Evolutionary conservation across 2,329 filamentous ascomycete genomes (phyloP).

Genomic region (Monilinia polystroma): DNA sequence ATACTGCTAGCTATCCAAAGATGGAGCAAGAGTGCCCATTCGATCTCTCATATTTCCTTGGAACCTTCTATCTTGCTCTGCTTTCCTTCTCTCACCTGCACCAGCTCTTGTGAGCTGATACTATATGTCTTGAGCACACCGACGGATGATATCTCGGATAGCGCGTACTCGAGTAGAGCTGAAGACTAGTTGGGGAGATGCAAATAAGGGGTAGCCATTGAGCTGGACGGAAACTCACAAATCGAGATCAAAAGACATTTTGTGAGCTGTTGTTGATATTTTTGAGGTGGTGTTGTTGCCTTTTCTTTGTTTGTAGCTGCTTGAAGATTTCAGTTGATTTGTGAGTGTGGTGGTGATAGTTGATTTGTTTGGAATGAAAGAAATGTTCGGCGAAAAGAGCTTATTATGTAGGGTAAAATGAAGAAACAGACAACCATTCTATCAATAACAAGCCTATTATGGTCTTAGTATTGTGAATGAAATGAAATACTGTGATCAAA

Average conservation of each 20-base stretch:
- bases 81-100: background rate
- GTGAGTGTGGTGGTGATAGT: background rate
- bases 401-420: background rate
- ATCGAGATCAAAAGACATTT: background rate
- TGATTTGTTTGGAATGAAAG: background rate
- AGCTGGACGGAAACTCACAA: background rate
- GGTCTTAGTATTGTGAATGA: background rate
- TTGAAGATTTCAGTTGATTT: no score
- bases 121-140: background rate
- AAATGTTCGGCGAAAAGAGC: background rate
- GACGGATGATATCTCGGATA: background rate
- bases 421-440: rapidly evolving
- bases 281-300: background rate
- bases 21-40: background rate
- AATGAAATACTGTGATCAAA: background rate
- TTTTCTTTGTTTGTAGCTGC: background rate
- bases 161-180: background rate
- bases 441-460: background rate
- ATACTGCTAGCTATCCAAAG: background rate
- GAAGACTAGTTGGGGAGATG: background rate
- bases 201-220: background rate
- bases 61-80: background rate
- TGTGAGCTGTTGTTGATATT: background rate
- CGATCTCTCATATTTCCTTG: background rate
- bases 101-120: slow-evolving; percentile 1